Evolutionary conservation across 768 basidiomycete species (phyloP).

Genomic region (Trametes coccinea): DNA sequence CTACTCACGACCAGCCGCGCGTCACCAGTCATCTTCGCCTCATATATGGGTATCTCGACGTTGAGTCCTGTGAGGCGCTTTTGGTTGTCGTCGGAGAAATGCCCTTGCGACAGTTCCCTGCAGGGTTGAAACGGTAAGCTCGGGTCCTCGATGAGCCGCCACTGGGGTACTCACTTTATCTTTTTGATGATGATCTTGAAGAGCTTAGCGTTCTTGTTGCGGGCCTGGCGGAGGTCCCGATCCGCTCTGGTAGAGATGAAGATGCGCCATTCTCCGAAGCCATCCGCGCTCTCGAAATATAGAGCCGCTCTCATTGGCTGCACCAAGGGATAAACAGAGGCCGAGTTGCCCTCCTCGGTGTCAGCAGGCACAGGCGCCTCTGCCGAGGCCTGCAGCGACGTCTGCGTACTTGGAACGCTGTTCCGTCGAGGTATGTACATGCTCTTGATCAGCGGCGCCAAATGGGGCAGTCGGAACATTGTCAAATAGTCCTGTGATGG

Average conservation of each 20-base stretch:
- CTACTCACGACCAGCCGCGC: constrained; percentile 22
- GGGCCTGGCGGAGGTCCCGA: constrained; percentile 48
- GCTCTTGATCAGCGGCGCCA: neutral
- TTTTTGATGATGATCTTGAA: constrained; percentile 65
- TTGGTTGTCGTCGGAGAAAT: constrained; percentile 68
- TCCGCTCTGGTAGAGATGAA: constrained; percentile 52
- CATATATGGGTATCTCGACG: constrained; percentile 57
- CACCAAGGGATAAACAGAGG: constrained; percentile 44
- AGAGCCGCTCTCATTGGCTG: constrained; percentile 63
- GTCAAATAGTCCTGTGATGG: constrained; percentile 5
- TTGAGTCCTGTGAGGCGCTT: constrained; percentile 49
- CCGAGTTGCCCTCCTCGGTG: constrained; percentile 1
- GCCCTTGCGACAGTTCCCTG: constrained; percentile 67
- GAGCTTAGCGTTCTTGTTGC: constrained; percentile 44
- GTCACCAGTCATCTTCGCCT: constrained; percentile 58
- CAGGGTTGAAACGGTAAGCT: neutral
- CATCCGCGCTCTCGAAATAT: constrained; percentile 57
- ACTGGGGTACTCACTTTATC: constrained; percentile 50
- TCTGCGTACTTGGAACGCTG: no score
- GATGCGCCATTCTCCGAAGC: constrained; percentile 67
- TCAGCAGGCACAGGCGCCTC: neutral
- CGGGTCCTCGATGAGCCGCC: neutral
- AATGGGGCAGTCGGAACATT: neutral
- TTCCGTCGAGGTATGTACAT: neutral
- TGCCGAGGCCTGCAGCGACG: neutral